phyloP scores from a whole-genome alignment of 805 yeast genomes.

The Cyberlindnera mrakii region DNA sequence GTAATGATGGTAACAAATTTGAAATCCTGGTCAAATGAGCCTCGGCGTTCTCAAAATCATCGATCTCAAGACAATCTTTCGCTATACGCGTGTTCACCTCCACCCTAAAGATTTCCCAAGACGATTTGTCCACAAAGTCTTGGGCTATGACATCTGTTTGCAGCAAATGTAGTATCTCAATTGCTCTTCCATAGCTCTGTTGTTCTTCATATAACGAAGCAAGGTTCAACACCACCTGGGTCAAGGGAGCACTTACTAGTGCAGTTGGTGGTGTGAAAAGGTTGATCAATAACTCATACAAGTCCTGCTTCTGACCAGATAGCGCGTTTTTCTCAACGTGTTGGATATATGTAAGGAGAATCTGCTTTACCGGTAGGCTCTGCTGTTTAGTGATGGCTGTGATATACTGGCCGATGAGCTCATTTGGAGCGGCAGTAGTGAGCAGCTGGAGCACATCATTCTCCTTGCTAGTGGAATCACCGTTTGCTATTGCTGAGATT shows the following conservation, averaged over 20 bases:
- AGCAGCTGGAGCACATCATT: conserved; percentile 9
- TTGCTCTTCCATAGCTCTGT: conserved; percentile 2
- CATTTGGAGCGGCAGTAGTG: neutral
- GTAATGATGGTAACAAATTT: conserved; percentile 4
- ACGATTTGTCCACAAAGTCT: conserved; percentile 10
- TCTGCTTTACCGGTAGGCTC: conserved; percentile 14
- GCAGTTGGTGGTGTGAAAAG: conserved; percentile 19
- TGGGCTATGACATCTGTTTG: conserved; percentile 14
- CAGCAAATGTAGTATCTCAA: conserved; percentile 7
- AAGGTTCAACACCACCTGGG: conserved; percentile 9
- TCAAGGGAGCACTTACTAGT: conserved; percentile 7
- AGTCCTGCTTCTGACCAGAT: neutral
- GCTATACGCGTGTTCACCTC: conserved; percentile 16
- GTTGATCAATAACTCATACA: conserved; percentile 8
- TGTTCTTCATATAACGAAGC: conserved; percentile 9
- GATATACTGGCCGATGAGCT: conserved; percentile 3
- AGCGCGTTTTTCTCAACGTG: neutral
- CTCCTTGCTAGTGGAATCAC: conserved; percentile 9
- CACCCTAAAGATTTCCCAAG: conserved; percentile 11
- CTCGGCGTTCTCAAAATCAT: conserved; percentile 17
- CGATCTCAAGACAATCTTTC: conserved; percentile 6
- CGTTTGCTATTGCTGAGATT: conserved; percentile 12
- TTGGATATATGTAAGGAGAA: conserved; percentile 8
- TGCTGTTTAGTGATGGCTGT: conserved; percentile 17
- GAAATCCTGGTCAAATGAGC: conserved; percentile 17